A percentile compares a stretch with the other conserved stretches of the same genome.
Conservation (phyloP, 305 asterid genomes). For the Solanum hybrid region DNA sequence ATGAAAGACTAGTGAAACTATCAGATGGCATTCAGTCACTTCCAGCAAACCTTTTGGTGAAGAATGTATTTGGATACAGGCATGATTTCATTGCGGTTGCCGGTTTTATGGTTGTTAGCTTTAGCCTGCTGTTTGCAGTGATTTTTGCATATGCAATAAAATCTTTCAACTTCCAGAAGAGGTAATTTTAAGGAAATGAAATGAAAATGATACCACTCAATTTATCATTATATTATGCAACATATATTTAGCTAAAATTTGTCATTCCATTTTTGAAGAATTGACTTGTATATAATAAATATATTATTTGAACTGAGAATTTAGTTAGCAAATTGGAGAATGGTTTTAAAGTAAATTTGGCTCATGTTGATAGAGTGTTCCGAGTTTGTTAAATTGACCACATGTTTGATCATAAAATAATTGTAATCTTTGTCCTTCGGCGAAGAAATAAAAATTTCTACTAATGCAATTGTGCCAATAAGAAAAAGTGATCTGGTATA, state of each 20-base stretch:
- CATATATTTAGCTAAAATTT: background rate
- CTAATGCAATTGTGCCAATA: background rate
- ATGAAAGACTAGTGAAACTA: slow-evolving; percentile 44
- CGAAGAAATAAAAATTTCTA: background rate
- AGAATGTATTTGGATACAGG: slow-evolving; percentile 63
- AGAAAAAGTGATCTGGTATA: background rate
- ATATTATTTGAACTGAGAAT: background rate
- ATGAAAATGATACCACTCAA: background rate
- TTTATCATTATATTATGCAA: background rate
- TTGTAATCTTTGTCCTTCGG: background rate
- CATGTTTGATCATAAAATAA: background rate
- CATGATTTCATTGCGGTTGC: slow-evolving; percentile 63
- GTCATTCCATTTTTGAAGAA: background rate
- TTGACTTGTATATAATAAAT: background rate
- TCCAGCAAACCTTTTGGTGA: slow-evolving; percentile 36
- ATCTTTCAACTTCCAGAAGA: slow-evolving; percentile 77
- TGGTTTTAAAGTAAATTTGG: background rate
- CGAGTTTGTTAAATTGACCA: background rate
- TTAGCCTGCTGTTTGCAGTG: slow-evolving; percentile 57
- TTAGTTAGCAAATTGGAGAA: background rate
- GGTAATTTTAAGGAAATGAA: slow-evolving; percentile 23
- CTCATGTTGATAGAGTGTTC: background rate
- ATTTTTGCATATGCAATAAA: slow-evolving; percentile 78
- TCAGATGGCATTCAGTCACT: slow-evolving; percentile 49
- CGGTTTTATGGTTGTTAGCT: slow-evolving; percentile 70